Conservation (phyloP, 1,284 basidiomycete species). For the Rhodotorula sp. region DNA sequence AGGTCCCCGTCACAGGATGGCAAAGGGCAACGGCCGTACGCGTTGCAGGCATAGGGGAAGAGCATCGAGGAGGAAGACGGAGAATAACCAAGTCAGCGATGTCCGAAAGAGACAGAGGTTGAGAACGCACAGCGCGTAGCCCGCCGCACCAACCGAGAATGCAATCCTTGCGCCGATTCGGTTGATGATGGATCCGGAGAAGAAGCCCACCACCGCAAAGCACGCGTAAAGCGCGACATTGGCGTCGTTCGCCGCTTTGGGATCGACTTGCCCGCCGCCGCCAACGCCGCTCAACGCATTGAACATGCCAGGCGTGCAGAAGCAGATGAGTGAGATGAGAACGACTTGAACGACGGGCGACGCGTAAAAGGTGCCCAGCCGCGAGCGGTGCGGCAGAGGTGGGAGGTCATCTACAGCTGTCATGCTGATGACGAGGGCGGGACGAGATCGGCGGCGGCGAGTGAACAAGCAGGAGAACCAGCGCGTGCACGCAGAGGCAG, state of each 20-base stretch:
- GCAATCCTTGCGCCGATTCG: conserved; percentile 71
- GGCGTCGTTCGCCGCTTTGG: conserved; percentile 33
- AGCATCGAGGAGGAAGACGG: no score
- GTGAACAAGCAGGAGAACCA: not conserved
- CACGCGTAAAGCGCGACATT: conserved; percentile 32
- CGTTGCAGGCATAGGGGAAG: no score
- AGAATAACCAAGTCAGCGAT: not conserved
- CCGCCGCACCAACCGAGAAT: conserved; percentile 67
- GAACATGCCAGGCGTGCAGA: conserved; percentile 47
- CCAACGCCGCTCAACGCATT: conserved; percentile 43
- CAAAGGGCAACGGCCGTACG: not conserved
- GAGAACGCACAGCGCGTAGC: conserved; percentile 55
- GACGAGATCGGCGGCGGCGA: not conserved
- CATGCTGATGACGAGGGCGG: no score
- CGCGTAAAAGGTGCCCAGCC: conserved; percentile 51
- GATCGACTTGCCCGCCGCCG: conserved; percentile 27
- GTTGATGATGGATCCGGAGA: conserved; percentile 66
- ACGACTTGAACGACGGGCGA: conserved; percentile 58
- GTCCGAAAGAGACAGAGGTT: no score
- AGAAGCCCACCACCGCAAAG: conserved; percentile 43
- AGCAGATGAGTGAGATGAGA: conserved; percentile 66
- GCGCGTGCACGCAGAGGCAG: no score
- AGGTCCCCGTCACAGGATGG: conserved; percentile 35
- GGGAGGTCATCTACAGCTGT: conserved; percentile 5
- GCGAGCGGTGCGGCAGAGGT: conserved; percentile 21